Evolutionary conservation across 2,329 filamentous ascomycete species (phyloP), one percentile per base, ranked within the genome.

Genomic region (Talaromyces sp.): DNA sequence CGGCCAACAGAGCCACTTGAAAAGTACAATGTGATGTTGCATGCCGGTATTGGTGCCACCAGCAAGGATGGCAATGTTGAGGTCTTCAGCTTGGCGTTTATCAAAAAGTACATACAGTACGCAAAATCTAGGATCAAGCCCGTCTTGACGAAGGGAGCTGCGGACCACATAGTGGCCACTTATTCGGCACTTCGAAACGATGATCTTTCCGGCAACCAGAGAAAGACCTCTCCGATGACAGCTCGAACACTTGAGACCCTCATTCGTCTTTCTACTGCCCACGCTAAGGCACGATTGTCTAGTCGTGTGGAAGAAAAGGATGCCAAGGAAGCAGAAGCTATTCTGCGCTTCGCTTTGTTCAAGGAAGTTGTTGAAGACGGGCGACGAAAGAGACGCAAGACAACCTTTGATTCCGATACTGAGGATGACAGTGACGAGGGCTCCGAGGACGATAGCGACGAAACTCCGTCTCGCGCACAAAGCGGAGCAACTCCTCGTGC

Each of bases 51-150:
- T 53, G 91, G 91, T 17, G 91, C 88, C 4, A 82, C 87, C 13
- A 89, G 89, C 10, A 79, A 88, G 27, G 86, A 86, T 67, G 89
- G 90, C 74, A 89, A 89, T 65, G 86, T 90, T 5, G 92, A 97
- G 73, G 90, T 99, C 14, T 81, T 99, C 58, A 96, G 90, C 77
- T 97, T 99, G 63, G 90, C 93, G 0, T 99, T 99, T 77, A 92
- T 99, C 81, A 99, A 99, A 80, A 99, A 99, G 78, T 99, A 97
- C 75, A 96, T 99, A 52, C 95, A 99, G 73, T 99, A 99, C 75
- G 92, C 95, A 65, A 99, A 99, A 80, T 89, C 86, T 38, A 83
- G 95, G 71, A 84, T 96, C 70, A 96, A 92, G 83, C 95, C 95
- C 0, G 81, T 96, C 46, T 80, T 99, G 63, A 96, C 93, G 0